phyloP scores from a whole-genome alignment of 1,139 yeast species.

The Taphrina pruni region DNA sequence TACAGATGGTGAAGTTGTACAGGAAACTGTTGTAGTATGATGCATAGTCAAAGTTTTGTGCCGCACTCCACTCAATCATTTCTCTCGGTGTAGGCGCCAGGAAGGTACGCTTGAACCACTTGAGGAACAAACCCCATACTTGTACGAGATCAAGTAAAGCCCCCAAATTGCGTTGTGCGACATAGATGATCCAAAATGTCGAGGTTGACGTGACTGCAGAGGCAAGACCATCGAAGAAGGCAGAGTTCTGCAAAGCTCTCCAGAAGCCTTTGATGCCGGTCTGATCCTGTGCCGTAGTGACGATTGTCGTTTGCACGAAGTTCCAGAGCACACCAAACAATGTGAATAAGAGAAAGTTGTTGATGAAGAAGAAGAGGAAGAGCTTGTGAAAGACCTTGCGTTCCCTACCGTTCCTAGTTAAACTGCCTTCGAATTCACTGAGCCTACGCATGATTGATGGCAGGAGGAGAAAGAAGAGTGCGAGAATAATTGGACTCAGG shows the following conservation, averaged over 20 bases:
- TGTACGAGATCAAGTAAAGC: constrained; percentile 52
- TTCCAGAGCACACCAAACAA: constrained; percentile 55
- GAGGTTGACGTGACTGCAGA: constrained; percentile 53
- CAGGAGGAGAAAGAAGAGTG: constrained; percentile 51
- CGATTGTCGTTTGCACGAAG: constrained; percentile 51
- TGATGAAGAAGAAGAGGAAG: constrained; percentile 53
- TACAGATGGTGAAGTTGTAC: constrained; percentile 54
- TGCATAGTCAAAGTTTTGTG: constrained; percentile 53
- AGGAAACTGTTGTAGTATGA: constrained; percentile 52
- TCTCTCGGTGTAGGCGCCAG: constrained; percentile 54
- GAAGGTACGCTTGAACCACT: constrained; percentile 49
- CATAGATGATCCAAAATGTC: constrained; percentile 56
- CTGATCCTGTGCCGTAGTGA: constrained; percentile 35
- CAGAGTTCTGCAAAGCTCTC: constrained; percentile 41
- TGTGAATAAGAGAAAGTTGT: constrained; percentile 47
- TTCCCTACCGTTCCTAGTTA: constrained; percentile 54
- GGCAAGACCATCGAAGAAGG: constrained; percentile 35
- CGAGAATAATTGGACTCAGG: constrained; percentile 53
- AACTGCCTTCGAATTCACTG: constrained; percentile 54
- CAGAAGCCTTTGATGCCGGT: constrained; percentile 47
- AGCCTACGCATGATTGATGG: constrained; percentile 54
- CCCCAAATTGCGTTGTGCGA: constrained; percentile 51
- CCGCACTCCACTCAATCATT: constrained; percentile 52
- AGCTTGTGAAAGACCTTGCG: constrained; percentile 54
- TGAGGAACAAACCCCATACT: constrained; percentile 49